phyloP scores from a whole-genome alignment of 176 grass and related monocot genomes.

The barley (Hordeum vulgare) region DNA sequence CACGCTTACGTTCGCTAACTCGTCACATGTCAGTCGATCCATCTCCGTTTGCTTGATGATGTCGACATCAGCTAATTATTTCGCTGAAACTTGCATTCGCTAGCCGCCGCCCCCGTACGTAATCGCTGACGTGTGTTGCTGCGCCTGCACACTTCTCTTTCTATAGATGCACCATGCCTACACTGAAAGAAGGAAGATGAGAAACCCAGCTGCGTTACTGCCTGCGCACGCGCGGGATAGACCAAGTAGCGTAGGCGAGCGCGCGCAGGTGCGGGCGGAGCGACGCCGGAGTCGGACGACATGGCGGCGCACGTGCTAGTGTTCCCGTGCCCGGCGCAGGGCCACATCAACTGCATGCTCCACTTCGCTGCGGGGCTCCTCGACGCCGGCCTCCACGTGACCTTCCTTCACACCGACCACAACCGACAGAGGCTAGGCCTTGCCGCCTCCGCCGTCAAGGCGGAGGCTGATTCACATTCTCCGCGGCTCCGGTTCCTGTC shows the following conservation, averaged over 20 bases:
- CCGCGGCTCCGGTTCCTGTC: neutral
- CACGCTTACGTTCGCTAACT: too few relatives aligned
- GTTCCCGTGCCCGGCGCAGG: neutral
- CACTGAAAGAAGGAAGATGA: neutral
- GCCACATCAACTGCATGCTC: constrained; percentile 6
- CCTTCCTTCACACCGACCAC: neutral
- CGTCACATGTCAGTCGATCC: too few relatives aligned
- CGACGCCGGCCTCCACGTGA: neutral
- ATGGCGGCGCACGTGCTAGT: neutral
- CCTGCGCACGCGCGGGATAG: too few relatives aligned
- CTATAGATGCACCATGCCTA: neutral
- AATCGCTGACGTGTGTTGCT: neutral
- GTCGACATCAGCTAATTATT: too few relatives aligned
- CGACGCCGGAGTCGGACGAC: neutral
- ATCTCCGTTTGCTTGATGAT: too few relatives aligned
- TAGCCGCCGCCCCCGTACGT: neutral
- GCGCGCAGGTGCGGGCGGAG: neutral
- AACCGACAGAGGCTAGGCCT: neutral
- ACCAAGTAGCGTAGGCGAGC: neutral
- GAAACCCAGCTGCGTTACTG: neutral
- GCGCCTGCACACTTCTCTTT: neutral
- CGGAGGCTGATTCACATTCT: too few relatives aligned
- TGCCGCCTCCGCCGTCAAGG: neutral
- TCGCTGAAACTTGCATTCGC: too few relatives aligned
- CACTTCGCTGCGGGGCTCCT: neutral